These are phyloP conservation scores for Microthlaspi erraticum DNA, from an alignment of 345 rosid species.

Conservation along the genomic window DNA sequence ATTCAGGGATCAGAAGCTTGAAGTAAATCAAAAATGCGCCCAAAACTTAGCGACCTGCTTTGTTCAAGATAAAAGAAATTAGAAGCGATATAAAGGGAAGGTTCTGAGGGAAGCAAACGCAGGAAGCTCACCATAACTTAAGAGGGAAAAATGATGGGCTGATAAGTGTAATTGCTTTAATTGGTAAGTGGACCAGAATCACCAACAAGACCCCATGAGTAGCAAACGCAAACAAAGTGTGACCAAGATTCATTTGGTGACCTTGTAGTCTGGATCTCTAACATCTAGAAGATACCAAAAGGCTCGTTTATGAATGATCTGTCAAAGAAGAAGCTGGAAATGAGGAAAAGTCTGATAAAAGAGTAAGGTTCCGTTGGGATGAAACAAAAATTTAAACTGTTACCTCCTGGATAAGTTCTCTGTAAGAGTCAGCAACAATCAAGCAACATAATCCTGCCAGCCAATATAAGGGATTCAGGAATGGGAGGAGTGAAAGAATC, in stretches of 20 bases:
- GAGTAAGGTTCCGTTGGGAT: background rate
- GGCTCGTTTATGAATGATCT: constrained; percentile 35
- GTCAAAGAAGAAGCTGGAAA: background rate
- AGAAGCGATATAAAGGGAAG: background rate
- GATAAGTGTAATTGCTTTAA: constrained; percentile 19
- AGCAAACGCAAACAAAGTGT: constrained; percentile 35
- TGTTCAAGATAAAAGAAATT: background rate
- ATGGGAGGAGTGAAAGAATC: background rate
- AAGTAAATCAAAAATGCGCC: background rate
- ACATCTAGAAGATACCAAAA: constrained; percentile 35
- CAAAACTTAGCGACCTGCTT: background rate
- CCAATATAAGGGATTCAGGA: background rate
- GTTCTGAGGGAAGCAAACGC: background rate
- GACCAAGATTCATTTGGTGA: constrained; percentile 14
- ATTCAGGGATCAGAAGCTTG: background rate
- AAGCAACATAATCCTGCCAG: background rate
- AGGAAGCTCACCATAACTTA: constrained; percentile 19
- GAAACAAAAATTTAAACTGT: constrained; percentile 1
- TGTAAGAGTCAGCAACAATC: background rate
- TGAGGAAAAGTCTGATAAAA: background rate
- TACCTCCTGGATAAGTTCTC: constrained; percentile 26
- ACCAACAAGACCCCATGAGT: constrained; percentile 31
- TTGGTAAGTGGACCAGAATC: constrained; percentile 29
- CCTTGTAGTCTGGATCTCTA: constrained; percentile 34
- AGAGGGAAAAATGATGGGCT: constrained; percentile 39